A percentile compares a stretch with the other conserved stretches of the same genome.
phyloP scores from a whole-genome alignment of 768 basidiomycete genomes.

The Trametes coccinea region DNA sequence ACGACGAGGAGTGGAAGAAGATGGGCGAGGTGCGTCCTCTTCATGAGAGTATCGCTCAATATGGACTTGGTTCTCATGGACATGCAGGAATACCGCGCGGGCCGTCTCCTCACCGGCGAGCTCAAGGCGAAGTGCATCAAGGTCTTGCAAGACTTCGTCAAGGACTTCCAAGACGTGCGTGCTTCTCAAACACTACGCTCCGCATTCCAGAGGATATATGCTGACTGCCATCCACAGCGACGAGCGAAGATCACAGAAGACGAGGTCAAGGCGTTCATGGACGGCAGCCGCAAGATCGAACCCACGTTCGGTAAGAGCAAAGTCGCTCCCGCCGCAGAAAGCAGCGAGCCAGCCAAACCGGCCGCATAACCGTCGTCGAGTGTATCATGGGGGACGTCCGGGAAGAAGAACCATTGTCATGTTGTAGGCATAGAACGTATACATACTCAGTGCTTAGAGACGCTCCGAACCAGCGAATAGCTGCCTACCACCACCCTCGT shows the following conservation, averaged over 20 bases:
- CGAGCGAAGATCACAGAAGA: slow-evolving; percentile 81
- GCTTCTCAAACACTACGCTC: not conserved
- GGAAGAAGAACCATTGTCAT: slow-evolving; percentile 11
- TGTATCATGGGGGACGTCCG: not conserved
- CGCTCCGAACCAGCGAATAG: no score
- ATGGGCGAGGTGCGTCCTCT: slow-evolving; percentile 61
- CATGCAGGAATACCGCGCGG: slow-evolving; percentile 86
- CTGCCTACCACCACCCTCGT: no score
- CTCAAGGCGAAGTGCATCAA: slow-evolving; percentile 88
- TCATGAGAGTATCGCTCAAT: slow-evolving; percentile 26
- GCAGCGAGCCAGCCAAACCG: not conserved
- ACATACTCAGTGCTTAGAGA: not conserved
- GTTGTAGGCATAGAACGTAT: slow-evolving; percentile 18
- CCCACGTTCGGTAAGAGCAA: slow-evolving; percentile 46
- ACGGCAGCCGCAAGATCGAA: slow-evolving; percentile 72
- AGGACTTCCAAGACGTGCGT: slow-evolving; percentile 79
- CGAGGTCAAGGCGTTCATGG: slow-evolving; percentile 76
- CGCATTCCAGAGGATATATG: not conserved
- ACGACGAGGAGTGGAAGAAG: slow-evolving; percentile 82
- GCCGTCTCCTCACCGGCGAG: slow-evolving; percentile 84
- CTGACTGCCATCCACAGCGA: slow-evolving; percentile 47
- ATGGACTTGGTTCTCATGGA: not conserved
- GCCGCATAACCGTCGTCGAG: not conserved
- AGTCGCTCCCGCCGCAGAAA: not conserved
- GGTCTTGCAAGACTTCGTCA: slow-evolving; percentile 78